Base-by-base conservation (phyloP, 148 eudicot genomes). In the Euryodendron excelsum region DNA sequence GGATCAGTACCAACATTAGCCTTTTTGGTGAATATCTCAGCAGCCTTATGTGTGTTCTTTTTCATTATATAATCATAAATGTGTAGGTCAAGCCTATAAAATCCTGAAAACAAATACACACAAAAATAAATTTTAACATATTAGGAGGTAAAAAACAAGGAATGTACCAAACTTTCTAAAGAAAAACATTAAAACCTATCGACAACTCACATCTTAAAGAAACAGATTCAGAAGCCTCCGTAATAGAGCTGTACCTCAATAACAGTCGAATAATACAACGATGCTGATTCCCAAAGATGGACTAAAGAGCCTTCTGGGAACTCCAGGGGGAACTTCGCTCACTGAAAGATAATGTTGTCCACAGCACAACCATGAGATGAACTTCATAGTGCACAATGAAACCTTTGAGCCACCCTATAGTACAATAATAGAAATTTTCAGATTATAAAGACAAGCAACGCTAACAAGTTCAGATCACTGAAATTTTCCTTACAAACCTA, bases 341-440 rank as follows among this genome's bases (percentile, higher is more conserved):
- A 41, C 82, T 69, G 59, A 80, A 91, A n/a, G n/a, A n/a, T n/a
- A 90, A 13, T 30, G 78, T 82, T 23, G 93, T 88, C 93, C 96
- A 91, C 7, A 78, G 34, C 13, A 91, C 78, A 3, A 90, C 86
- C 84, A 88, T 83, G 33, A 92, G 76, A 7, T 91, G 93, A 75
- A 92, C 93, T 28, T 93, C 96, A 75, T 89, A 91, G 82, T 90
- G 91, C 50, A 93, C 96, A 47, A 87, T 84, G 39, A 87, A 84
- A 73, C 89, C 80, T n/a, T 72, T 74, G 3, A 83, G 30, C 80
- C 83, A 82, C 41, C 90, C 94, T 91, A 83, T 15, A 75, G 3
- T 39, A 13, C 5, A 12, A 10, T 6, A n/a, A 1, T 23, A 9
- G 12, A 12, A 60, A 60, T 1, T 60, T 28, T 60, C 15, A 27